A percentile compares a stretch with the other conserved stretches of the same genome.
Evolutionary conservation across 2,329 filamentous ascomycete genomes (phyloP).

Genomic region (Chaetomiaceae sp.): DNA sequence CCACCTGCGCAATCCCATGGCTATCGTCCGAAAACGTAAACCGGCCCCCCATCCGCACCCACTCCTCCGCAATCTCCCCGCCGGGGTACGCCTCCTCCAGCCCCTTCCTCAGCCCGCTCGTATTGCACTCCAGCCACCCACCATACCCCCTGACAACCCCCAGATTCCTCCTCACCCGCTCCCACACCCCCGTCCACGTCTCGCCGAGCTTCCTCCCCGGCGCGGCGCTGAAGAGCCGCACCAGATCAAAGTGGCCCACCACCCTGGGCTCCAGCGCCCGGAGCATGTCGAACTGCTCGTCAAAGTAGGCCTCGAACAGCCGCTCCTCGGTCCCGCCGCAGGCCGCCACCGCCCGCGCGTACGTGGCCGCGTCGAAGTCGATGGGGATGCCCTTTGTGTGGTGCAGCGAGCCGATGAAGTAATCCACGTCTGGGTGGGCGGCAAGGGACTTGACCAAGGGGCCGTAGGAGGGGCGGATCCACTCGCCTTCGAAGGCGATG

Average conservation of each 20-base stretch:
- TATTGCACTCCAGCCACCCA: constrained; percentile 86
- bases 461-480: constrained; percentile 65
- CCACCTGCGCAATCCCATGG: constrained; percentile 81
- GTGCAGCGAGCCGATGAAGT: constrained; percentile 91
- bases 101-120: constrained; percentile 80
- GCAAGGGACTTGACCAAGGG: constrained; percentile 56
- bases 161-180: constrained; percentile 69
- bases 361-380: constrained; percentile 72
- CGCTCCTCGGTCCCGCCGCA: constrained; percentile 56
- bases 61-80: constrained; percentile 72
- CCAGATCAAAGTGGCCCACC: constrained; percentile 91
- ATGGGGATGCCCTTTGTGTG: constrained; percentile 85
- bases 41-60: constrained; percentile 65
- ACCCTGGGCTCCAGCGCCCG: constrained; percentile 65
- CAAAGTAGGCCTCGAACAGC: constrained; percentile 83
- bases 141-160: constrained; percentile 65
- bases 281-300: constrained; percentile 81
- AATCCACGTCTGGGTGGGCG: constrained; percentile 64
- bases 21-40: constrained; percentile 96
- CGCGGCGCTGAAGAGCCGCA: constrained; percentile 64
- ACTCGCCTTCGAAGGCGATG: constrained; percentile 90
- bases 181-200: constrained; percentile 58
- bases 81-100: constrained; percentile 86
- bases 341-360: constrained; percentile 49
- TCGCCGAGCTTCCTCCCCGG: background rate